A percentile compares a stretch with the other conserved stretches of the same genome.
These are phyloP conservation scores for Trichophyton rubrum DNA, from an alignment of 2,329 filamentous ascomycete species.

Conservation along the genomic window DNA sequence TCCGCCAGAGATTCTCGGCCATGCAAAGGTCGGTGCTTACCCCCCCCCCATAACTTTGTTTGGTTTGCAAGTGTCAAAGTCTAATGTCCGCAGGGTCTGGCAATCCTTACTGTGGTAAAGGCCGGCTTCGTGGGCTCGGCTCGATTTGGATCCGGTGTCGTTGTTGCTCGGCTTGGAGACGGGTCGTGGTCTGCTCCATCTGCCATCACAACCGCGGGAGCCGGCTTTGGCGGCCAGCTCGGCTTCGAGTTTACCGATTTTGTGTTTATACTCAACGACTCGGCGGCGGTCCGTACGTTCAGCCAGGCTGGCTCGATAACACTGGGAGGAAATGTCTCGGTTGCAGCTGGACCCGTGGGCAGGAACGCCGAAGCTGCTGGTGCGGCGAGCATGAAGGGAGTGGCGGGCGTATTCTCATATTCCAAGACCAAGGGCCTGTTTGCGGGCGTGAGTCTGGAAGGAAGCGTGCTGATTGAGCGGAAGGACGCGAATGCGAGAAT, in stretches of 20 bases:
- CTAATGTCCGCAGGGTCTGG: conserved; percentile 30
- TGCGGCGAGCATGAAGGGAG: conserved; percentile 75
- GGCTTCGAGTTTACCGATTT: conserved; percentile 50
- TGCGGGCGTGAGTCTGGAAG: conserved; percentile 87
- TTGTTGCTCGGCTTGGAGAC: conserved; percentile 38
- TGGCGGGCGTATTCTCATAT: conserved; percentile 91
- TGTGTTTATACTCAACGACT: conserved; percentile 95
- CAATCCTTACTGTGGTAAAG: conserved; percentile 39
- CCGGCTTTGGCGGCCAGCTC: conserved; percentile 40
- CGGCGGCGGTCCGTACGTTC: conserved; percentile 79
- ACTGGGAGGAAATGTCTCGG: conserved; percentile 87
- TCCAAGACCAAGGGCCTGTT: conserved; percentile 97
- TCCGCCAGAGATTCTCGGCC: conserved; percentile 73
- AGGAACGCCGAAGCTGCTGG: conserved; percentile 93
- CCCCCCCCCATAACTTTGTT: background rate
- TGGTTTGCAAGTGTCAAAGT: background rate
- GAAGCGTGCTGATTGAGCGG: conserved; percentile 82
- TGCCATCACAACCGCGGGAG: conserved; percentile 37
- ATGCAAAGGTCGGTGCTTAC: conserved; percentile 59
- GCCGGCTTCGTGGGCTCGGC: conserved; percentile 40
- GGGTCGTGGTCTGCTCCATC: conserved; percentile 40
- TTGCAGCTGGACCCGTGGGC: conserved; percentile 86
- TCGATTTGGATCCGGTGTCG: conserved; percentile 39
- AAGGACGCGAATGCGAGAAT: conserved; percentile 95
- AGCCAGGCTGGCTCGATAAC: conserved; percentile 85